Evolutionary conservation across 441 rosid species (phyloP).

Genomic region (Syzygium malaccense): DNA sequence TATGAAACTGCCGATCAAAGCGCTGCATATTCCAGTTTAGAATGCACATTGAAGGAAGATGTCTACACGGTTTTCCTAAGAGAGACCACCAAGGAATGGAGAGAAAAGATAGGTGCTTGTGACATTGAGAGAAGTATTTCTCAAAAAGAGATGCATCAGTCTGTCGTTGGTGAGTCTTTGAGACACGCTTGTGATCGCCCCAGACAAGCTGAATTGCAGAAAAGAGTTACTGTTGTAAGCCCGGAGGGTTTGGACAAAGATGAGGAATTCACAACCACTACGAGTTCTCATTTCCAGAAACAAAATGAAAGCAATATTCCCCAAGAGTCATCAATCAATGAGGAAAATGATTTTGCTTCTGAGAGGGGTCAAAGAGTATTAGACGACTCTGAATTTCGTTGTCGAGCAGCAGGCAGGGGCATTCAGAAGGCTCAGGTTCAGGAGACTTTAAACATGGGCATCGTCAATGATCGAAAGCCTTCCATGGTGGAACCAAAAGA

Average conservation of each 20-base stretch:
- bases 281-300: constrained; percentile 7
- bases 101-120: constrained; percentile 8
- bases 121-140: constrained; percentile 11
- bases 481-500: not conserved
- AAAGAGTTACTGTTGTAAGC: not conserved
- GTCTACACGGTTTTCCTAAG: constrained; percentile 17
- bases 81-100: constrained; percentile 16
- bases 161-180: constrained; percentile 10
- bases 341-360: constrained; percentile 9
- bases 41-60: constrained; percentile 23
- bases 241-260: not conserved
- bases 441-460: not conserved
- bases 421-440: not conserved
- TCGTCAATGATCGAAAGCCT: not conserved
- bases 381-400: constrained; percentile 5
- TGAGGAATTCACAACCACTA: not conserved
- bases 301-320: constrained; percentile 3
- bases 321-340: constrained; percentile 4
- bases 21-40: constrained; percentile 1
- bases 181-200: constrained; percentile 3
- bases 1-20: not conserved
- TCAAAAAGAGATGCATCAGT: constrained; percentile 12
- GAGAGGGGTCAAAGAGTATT: constrained; percentile 5
- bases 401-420: constrained; percentile 1
- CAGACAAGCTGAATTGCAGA: not conserved